A percentile compares a stretch with the other conserved stretches of the same genome.
phyloP scores from a whole-genome alignment of 164 flowering plant genomes.

The Kalanchoe fedtschenkoi region DNA sequence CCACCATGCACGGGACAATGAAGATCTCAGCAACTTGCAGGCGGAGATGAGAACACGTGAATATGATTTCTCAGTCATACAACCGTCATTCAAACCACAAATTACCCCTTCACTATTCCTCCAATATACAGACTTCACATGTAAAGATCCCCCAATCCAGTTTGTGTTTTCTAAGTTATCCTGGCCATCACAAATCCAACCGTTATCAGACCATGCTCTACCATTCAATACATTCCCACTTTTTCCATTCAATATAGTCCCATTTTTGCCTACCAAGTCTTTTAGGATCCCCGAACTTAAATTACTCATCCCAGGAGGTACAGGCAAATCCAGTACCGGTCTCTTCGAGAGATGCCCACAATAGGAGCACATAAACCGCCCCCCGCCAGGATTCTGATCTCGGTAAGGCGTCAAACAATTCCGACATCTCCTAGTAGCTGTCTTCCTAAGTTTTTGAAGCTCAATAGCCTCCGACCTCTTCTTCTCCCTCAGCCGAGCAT shows the following conservation, averaged over 20 bases:
- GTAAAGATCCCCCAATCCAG: slow-evolving; percentile 44
- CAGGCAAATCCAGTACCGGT: slow-evolving; percentile 80
- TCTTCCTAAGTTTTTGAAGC: slow-evolving; percentile 74
- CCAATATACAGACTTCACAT: slow-evolving; percentile 37
- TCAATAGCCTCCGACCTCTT: slow-evolving; percentile 74
- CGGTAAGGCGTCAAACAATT: slow-evolving; percentile 76
- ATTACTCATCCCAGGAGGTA: slow-evolving; percentile 40
- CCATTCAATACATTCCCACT: slow-evolving; percentile 71
- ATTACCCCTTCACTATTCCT: slow-evolving; percentile 34
- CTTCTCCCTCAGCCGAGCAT: slow-evolving; percentile 63
- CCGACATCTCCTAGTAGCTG: slow-evolving; percentile 71
- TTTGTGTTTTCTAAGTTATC: slow-evolving; percentile 69
- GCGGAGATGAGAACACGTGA: slow-evolving; percentile 37
- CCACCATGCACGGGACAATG: slow-evolving; percentile 61
- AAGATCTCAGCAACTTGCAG: slow-evolving; percentile 39
- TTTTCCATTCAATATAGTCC: slow-evolving; percentile 66
- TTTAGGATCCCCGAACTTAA: slow-evolving; percentile 51
- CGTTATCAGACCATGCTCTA: slow-evolving; percentile 61
- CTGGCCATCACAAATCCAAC: slow-evolving; percentile 54
- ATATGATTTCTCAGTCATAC: slow-evolving; percentile 59
- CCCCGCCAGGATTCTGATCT: slow-evolving; percentile 92
- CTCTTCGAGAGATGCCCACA: slow-evolving; percentile 91
- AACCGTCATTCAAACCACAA: slow-evolving; percentile 42
- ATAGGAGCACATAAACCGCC: slow-evolving; percentile 87
- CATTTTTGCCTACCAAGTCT: slow-evolving; percentile 66